Percentiles rank a stretch among this genome's conserved stretches.
phyloP scores from a whole-genome alignment of 768 basidiomycete species.

The Hysterangium stoloniferum region DNA sequence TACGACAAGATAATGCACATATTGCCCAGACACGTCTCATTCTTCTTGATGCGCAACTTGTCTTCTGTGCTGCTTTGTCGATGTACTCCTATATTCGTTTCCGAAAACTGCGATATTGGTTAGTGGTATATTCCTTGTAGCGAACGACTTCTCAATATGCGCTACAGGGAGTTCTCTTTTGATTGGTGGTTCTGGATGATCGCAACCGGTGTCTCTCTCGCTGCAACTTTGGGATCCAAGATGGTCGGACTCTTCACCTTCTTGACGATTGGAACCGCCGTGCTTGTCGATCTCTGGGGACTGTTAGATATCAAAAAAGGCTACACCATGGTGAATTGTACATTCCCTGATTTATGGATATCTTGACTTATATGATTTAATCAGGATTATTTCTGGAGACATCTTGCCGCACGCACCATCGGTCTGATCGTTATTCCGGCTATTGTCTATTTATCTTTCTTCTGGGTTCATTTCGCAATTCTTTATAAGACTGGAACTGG shows the following conservation, averaged over 20 bases:
- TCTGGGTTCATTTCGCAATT: constrained; percentile 90
- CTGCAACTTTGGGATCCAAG: constrained; percentile 94
- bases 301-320: constrained; percentile 80
- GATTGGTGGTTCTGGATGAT: constrained; percentile 96
- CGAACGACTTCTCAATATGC: not conserved
- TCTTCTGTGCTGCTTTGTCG: constrained; percentile 94
- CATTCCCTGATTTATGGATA: no score
- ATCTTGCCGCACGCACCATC: constrained; percentile 77
- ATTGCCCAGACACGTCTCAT: constrained; percentile 95
- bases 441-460: constrained; percentile 87
- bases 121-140: constrained; percentile 12
- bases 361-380: not conserved
- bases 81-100: constrained; percentile 92
- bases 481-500: constrained; percentile 86
- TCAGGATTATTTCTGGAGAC: constrained; percentile 83
- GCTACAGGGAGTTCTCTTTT: constrained; percentile 67
- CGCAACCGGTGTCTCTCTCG: constrained; percentile 87
- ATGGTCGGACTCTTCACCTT: constrained; percentile 96
- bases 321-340: constrained; percentile 55
- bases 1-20: constrained; percentile 80
- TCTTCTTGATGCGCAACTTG: constrained; percentile 85
- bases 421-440: constrained; percentile 88
- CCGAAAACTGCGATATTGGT: constrained; percentile 89
- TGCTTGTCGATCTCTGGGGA: constrained; percentile 91
- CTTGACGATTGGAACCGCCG: constrained; percentile 79